A percentile compares a stretch with the other conserved stretches of the same genome.
These are phyloP conservation scores for Fraxinus albicans DNA, from an alignment of 305 asterid species.

Conservation along the genomic window DNA sequence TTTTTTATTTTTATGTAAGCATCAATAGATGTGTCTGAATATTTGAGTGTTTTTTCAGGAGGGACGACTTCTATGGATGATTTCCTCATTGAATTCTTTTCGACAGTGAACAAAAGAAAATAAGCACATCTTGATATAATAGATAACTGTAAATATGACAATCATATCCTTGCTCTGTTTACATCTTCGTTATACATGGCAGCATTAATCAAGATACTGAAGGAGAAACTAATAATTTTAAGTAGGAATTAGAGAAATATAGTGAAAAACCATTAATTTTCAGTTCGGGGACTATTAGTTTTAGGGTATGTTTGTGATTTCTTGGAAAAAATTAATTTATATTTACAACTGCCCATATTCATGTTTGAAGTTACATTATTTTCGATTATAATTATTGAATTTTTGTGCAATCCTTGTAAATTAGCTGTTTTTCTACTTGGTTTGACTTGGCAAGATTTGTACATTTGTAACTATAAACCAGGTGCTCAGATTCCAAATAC, in stretches of 20 bases:
- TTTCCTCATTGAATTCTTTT: slow-evolving; percentile 60
- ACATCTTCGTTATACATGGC: slow-evolving; percentile 70
- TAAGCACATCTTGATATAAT: slow-evolving; percentile 52
- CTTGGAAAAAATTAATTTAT: too few species aligned
- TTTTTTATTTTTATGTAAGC: too few species aligned
- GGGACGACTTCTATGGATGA: slow-evolving; percentile 87
- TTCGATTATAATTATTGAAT: too few species aligned
- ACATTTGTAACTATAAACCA: slow-evolving; percentile 22
- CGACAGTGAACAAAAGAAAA: slow-evolving; percentile 44
- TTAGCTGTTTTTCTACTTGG: too few species aligned
- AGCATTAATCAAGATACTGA: slow-evolving; percentile 25
- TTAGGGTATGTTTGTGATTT: too few species aligned
- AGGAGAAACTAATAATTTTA: background rate
- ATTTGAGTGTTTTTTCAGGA: slow-evolving; percentile 36
- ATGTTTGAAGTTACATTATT: too few species aligned
- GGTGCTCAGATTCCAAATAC: slow-evolving; percentile 88
- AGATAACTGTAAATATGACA: slow-evolving; percentile 65
- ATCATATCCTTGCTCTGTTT: slow-evolving; percentile 59
- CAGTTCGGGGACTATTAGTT: background rate
- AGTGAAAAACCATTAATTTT: background rate
- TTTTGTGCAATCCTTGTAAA: too few species aligned
- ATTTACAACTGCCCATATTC: too few species aligned
- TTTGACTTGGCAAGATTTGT: too few species aligned
- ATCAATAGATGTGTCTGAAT: background rate
- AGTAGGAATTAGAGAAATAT: background rate